These are phyloP conservation scores for Komagataella populi DNA, from an alignment of 805 yeast species.

Conservation along the genomic window DNA sequence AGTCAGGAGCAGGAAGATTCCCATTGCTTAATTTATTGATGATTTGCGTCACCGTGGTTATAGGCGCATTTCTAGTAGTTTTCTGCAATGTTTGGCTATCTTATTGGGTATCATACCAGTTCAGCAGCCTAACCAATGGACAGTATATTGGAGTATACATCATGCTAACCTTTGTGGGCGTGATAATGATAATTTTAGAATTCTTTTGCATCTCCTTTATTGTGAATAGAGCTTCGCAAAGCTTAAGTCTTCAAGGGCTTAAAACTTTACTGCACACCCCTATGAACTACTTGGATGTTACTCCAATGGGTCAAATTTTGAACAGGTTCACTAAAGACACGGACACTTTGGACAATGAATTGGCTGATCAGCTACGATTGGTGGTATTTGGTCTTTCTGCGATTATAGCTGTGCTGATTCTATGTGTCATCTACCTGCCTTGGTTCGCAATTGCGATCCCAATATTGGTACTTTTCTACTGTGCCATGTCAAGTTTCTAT, in stretches of 20 bases:
- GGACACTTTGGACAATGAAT: constrained; percentile 69
- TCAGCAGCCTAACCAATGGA: constrained; percentile 25
- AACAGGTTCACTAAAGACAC: constrained; percentile 84
- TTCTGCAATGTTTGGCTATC: constrained; percentile 70
- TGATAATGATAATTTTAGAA: constrained; percentile 27
- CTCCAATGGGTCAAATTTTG: constrained; percentile 79
- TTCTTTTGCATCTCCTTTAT: constrained; percentile 34
- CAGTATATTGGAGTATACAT: constrained; percentile 67
- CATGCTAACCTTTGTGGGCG: constrained; percentile 36
- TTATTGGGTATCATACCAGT: constrained; percentile 57
- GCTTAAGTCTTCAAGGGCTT: constrained; percentile 48
- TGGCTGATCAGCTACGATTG: constrained; percentile 58
- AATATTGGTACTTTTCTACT: constrained; percentile 26
- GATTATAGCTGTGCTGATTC: constrained; percentile 15
- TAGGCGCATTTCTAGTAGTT: constrained; percentile 36
- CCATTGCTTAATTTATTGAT: constrained; percentile 3
- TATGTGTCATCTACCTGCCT: constrained; percentile 37
- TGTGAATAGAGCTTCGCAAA: constrained; percentile 38
- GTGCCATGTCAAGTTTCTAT: constrained; percentile 28
- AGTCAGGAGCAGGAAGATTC: constrained; percentile 13
- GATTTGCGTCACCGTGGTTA: constrained; percentile 7
- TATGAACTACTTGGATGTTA: constrained; percentile 71
- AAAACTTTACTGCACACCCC: constrained; percentile 57
- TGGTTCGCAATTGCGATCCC: constrained; percentile 45
- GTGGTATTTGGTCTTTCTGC: constrained; percentile 34